phyloP scores from a whole-genome alignment of 78 protist genomes.

The Goniomonas avonlea region DNA sequence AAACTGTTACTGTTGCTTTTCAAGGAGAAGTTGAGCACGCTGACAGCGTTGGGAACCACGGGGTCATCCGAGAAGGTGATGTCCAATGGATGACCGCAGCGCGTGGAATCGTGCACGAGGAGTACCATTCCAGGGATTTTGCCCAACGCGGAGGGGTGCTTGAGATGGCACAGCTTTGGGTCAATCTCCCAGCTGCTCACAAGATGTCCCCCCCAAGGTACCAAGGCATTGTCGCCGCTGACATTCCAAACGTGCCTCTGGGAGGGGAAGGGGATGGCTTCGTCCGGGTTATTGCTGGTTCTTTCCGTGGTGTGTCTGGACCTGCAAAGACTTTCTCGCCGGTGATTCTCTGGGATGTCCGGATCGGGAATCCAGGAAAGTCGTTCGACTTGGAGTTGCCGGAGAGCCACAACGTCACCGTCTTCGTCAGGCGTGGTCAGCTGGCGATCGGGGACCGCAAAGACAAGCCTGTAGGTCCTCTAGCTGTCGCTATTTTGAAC shows the following conservation, averaged over 20 bases:
- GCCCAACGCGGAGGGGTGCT: neutral
- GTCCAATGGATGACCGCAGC: conserved; percentile 80
- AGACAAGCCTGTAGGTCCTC: neutral
- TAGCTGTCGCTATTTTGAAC: neutral
- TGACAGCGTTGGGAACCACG: conserved; percentile 43
- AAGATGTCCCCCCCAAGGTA: conserved; percentile 73
- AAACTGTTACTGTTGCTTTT: conserved; percentile 67
- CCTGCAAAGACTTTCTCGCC: neutral
- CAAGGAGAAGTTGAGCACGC: conserved; percentile 51
- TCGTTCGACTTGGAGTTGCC: neutral
- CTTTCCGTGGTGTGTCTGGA: neutral
- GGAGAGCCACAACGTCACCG: neutral
- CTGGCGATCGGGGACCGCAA: neutral
- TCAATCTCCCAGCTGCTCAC: conserved; percentile 49
- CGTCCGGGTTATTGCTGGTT: conserved; percentile 2
- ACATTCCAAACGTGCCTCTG: conserved; percentile 27
- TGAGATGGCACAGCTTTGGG: conserved; percentile 60
- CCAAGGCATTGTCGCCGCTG: conserved; percentile 42
- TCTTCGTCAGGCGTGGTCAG: neutral
- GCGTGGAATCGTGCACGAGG: conserved; percentile 66
- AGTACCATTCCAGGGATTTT: conserved; percentile 8
- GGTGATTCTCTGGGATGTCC: neutral
- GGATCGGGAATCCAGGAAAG: neutral
- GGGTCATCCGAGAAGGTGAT: neutral
- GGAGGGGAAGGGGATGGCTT: neutral